These are phyloP conservation scores for Capsicum rhomboideum DNA, from an alignment of 257 asterid species.

Conservation along the genomic window DNA sequence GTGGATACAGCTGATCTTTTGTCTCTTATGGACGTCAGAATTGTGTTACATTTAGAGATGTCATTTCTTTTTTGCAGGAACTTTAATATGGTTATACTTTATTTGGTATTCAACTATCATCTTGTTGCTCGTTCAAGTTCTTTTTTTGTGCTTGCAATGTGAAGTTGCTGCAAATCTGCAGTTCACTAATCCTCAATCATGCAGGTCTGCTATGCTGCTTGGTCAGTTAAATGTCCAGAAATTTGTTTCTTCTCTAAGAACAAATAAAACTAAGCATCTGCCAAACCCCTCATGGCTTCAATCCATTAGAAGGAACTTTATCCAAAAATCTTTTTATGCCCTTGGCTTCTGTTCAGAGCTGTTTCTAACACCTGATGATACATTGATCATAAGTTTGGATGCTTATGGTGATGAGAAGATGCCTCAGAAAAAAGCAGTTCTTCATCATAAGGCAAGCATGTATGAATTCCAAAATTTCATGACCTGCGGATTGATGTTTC, in stretches of 20 bases:
- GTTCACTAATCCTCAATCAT: slow-evolving; percentile 1
- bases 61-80: background rate
- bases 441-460: slow-evolving; percentile 87
- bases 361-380: slow-evolving; percentile 57
- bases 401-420: slow-evolving; percentile 23
- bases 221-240: slow-evolving; percentile 70
- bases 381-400: slow-evolving; percentile 42
- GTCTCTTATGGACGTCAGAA: background rate
- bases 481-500: background rate
- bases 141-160: background rate
- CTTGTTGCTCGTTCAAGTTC: background rate
- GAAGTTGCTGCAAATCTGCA: background rate
- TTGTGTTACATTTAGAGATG: background rate
- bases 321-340: slow-evolving; percentile 49
- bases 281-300: slow-evolving; percentile 32
- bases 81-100: background rate
- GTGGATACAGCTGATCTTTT: background rate
- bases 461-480: slow-evolving; percentile 9
- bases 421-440: slow-evolving; percentile 56
- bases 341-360: slow-evolving; percentile 58
- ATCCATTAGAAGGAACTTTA: slow-evolving; percentile 33
- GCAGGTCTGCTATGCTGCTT: slow-evolving; percentile 58
- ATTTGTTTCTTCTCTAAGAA: slow-evolving; percentile 34
- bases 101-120: background rate
- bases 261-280: slow-evolving; percentile 15